phyloP scores from a whole-genome alignment of 208 protist species.

The Leptomonas seymouri region DNA sequence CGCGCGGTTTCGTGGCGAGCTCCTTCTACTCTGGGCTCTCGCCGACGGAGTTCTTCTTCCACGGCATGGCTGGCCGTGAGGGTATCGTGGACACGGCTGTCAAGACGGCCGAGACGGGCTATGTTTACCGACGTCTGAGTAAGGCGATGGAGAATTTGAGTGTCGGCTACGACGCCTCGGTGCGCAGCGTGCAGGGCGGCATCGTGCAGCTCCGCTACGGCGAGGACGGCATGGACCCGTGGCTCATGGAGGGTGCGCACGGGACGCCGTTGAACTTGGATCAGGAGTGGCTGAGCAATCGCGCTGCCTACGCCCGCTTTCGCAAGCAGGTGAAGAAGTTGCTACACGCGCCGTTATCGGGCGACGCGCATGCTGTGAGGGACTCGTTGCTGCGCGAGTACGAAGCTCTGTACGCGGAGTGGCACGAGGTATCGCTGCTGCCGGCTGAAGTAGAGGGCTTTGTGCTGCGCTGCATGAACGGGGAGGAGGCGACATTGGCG shows the following conservation, averaged over 20 bases:
- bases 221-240: constrained; percentile 99
- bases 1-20: constrained; percentile 99
- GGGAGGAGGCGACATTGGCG: constrained; percentile 30
- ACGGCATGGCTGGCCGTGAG: constrained; percentile 99
- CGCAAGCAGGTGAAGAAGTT: constrained; percentile 16
- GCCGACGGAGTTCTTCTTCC: constrained; percentile 99
- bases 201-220: constrained; percentile 99
- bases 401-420: constrained; percentile 17
- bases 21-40: constrained; percentile 98
- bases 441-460: constrained; percentile 56
- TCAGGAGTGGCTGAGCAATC: constrained; percentile 78
- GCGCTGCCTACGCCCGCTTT: constrained; percentile 61
- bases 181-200: constrained; percentile 92
- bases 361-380: not conserved
- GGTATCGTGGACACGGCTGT: constrained; percentile 99
- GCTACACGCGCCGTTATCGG: not conserved
- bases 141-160: constrained; percentile 99
- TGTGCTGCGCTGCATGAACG: constrained; percentile 45
- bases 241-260: constrained; percentile 95
- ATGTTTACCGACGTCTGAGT: constrained; percentile 99
- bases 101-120: constrained; percentile 99
- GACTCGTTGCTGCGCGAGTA: constrained; percentile 15
- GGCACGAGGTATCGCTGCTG: constrained; percentile 56
- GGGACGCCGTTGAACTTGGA: constrained; percentile 81
- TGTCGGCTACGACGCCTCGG: constrained; percentile 98